Percentiles rank a stretch among this genome's conserved stretches.
These are phyloP conservation scores for Colletotrichum incanum DNA, from an alignment of 2,329 filamentous ascomycete species.

Conservation along the genomic window DNA sequence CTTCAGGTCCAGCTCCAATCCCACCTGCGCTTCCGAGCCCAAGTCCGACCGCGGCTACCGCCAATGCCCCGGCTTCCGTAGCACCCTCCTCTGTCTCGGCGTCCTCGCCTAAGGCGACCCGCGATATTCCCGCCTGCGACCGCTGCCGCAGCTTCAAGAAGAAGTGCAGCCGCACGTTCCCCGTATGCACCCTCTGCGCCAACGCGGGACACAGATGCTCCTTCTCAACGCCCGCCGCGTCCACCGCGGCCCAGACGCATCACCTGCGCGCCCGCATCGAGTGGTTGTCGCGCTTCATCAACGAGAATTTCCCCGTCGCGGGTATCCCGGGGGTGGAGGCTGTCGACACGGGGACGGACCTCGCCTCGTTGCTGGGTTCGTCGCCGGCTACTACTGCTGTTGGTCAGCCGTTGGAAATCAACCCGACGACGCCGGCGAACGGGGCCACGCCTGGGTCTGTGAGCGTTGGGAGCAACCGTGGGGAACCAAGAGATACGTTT, in stretches of 20 bases:
- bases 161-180: slow-evolving; percentile 60
- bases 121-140: slow-evolving; percentile 55
- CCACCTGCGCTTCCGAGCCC: slow-evolving; percentile 23
- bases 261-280: slow-evolving; percentile 58
- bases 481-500: slow-evolving; percentile 16
- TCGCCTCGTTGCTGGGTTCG: slow-evolving; percentile 43
- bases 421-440: slow-evolving; percentile 27
- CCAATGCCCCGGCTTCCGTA: slow-evolving; percentile 49
- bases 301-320: slow-evolving; percentile 50
- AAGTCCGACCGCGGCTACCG: slow-evolving; percentile 1
- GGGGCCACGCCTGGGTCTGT: slow-evolving; percentile 35
- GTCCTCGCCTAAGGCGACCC: slow-evolving; percentile 47
- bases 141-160: slow-evolving; percentile 63
- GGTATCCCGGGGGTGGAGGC: slow-evolving; percentile 50
- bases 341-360: slow-evolving; percentile 56
- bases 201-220: slow-evolving; percentile 58
- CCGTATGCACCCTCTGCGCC: slow-evolving; percentile 57
- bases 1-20: neutral
- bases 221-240: slow-evolving; percentile 50
- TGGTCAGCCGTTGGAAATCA: slow-evolving; percentile 16
- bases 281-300: slow-evolving; percentile 58
- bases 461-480: slow-evolving; percentile 31
- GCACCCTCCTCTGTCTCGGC: slow-evolving; percentile 43
- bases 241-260: slow-evolving; percentile 53
- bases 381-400: slow-evolving; percentile 14